phyloP scores from a whole-genome alignment of 768 basidiomycete genomes.

The Russula dissimulans region DNA sequence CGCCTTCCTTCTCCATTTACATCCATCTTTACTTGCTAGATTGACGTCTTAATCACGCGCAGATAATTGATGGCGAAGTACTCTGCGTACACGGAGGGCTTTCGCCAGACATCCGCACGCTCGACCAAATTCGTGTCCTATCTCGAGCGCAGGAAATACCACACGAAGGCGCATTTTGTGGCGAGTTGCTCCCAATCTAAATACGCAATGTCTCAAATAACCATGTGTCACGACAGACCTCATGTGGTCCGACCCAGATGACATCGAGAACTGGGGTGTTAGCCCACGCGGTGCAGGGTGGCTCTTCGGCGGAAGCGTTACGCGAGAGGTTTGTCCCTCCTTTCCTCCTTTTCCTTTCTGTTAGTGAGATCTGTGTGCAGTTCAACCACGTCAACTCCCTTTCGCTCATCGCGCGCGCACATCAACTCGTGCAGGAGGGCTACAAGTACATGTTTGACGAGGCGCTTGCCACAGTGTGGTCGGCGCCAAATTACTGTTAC shows the following conservation, averaged over 20 bases:
- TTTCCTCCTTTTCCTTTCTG: not conserved
- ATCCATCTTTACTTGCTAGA: no score
- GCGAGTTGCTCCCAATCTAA: no score
- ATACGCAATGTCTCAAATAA: no score
- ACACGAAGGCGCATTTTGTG: no score
- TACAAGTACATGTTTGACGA: conserved; percentile 97
- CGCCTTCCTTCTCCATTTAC: no score
- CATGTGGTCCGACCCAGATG: conserved; percentile 98
- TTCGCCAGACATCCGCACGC: no score
- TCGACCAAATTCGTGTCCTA: no score
- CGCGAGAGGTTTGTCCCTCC: conserved; percentile 57
- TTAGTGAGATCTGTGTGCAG: conserved; percentile 27
- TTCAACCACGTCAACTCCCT: conserved; percentile 92
- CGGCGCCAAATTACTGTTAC: conserved; percentile 82
- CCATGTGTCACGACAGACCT: conserved; percentile 45
- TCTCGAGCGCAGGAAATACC: no score
- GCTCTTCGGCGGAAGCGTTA: conserved; percentile 84
- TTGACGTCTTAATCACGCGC: no score
- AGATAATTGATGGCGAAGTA: no score
- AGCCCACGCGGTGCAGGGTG: conserved; percentile 95
- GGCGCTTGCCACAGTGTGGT: conserved; percentile 88
- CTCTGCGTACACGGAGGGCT: no score
- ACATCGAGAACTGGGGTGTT: conserved; percentile 93
- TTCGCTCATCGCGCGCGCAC: conserved; percentile 84
- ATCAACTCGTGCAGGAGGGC: conserved; percentile 94